Conservation (phyloP, 2,329 filamentous ascomycete species). For the Calonectria ilicicola region DNA sequence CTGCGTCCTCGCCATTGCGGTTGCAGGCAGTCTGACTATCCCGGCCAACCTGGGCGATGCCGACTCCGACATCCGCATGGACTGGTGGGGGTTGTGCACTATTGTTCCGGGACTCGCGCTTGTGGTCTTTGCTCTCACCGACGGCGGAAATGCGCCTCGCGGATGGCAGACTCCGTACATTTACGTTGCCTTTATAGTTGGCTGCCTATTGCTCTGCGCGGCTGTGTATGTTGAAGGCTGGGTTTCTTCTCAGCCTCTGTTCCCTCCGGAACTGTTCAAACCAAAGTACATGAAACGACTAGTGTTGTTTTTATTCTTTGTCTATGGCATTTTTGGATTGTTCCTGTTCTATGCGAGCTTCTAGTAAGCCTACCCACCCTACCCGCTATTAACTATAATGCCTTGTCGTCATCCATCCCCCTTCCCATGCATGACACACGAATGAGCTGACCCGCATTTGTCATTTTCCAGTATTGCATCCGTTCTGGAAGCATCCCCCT, state of each 20-base stretch:
- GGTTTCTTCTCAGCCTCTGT: constrained; percentile 74
- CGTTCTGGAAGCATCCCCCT: constrained; percentile 67
- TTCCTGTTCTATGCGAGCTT: constrained; percentile 77
- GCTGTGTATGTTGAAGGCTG: constrained; percentile 80
- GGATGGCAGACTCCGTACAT: constrained; percentile 82
- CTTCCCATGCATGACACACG: constrained; percentile 6
- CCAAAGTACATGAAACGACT: constrained; percentile 77
- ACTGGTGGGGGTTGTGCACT: constrained; percentile 72
- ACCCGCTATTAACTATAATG: too few species aligned
- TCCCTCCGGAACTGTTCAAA: constrained; percentile 77
- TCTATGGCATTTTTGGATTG: constrained; percentile 76
- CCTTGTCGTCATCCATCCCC: neutral
- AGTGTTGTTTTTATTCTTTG: constrained; percentile 69
- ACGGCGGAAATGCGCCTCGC: constrained; percentile 74
- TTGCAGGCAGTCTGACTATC: constrained; percentile 56
- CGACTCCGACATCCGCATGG: constrained; percentile 63
- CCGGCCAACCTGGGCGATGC: constrained; percentile 48
- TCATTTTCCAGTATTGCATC: constrained; percentile 63
- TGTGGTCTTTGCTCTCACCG: constrained; percentile 80
- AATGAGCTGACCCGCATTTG: neutral
- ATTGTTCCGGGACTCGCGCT: constrained; percentile 75
- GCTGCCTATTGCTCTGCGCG: constrained; percentile 67
- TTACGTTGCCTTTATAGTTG: constrained; percentile 71
- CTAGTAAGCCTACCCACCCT: constrained; percentile 65
- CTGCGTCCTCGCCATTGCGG: constrained; percentile 58